phyloP scores from a whole-genome alignment of 768 basidiomycete species.

The Coprinopsis marcescibilis region DNA sequence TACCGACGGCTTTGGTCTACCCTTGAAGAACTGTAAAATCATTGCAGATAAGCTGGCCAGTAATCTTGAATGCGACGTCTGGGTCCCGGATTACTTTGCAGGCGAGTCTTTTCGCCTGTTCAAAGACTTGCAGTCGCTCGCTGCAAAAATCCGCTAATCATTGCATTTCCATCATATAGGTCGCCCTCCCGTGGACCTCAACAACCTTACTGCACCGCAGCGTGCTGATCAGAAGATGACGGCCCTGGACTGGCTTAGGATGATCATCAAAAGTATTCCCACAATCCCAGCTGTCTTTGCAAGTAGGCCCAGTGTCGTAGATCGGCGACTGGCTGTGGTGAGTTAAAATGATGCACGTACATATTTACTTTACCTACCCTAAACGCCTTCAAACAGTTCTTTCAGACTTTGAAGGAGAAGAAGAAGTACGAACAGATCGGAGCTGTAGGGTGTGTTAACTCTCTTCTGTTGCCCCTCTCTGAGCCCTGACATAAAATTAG shows the following conservation, averaged over 20 bases:
- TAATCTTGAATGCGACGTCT: conserved; percentile 52
- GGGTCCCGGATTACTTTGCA: conserved; percentile 56
- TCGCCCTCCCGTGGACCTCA: neutral
- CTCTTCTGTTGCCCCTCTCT: too few species aligned
- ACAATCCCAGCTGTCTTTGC: conserved; percentile 25
- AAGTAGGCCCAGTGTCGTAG: conserved; percentile 27
- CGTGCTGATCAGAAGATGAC: conserved; percentile 29
- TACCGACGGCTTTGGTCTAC: conserved; percentile 53
- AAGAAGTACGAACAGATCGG: conserved; percentile 38
- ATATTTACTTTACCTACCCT: neutral
- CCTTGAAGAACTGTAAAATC: conserved; percentile 47
- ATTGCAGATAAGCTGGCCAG: conserved; percentile 50
- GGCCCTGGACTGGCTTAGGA: conserved; percentile 23
- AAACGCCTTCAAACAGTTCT: conserved; percentile 25
- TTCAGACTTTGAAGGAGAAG: conserved; percentile 26
- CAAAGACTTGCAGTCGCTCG: neutral
- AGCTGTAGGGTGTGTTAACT: conserved; percentile 26
- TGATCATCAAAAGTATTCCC: conserved; percentile 21
- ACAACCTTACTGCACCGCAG: conserved; percentile 19
- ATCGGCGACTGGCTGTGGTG: conserved; percentile 21
- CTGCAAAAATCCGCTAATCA: too few species aligned
- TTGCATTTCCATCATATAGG: neutral
- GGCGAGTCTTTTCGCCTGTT: conserved; percentile 25
- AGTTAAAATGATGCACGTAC: conserved; percentile 7
- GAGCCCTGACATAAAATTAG: too few species aligned